Conservation (phyloP, 202 grass and related monocot species). For the Carex arenaria region DNA sequence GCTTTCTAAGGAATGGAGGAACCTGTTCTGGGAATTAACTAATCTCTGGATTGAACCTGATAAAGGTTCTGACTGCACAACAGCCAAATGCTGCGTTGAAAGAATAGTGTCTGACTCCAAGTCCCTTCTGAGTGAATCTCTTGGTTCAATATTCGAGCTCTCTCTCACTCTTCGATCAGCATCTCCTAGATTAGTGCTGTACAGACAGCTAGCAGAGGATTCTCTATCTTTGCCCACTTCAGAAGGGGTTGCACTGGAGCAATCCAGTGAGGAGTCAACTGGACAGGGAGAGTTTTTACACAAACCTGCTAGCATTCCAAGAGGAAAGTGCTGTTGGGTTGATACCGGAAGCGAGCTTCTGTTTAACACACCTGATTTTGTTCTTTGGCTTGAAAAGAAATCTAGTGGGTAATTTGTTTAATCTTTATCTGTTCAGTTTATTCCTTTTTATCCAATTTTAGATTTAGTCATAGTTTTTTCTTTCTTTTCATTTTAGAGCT, state of each 20-base stretch:
- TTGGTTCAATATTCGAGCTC: conserved; percentile 81
- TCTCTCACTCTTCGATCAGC: conserved; percentile 92
- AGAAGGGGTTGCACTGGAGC: conserved; percentile 30
- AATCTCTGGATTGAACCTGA: conserved; percentile 69
- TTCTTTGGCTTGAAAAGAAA: conserved; percentile 58
- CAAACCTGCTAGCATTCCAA: conserved; percentile 28
- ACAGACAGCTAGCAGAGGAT: conserved; percentile 81
- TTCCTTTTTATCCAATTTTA: conserved; percentile 1
- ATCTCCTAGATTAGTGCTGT: conserved; percentile 81
- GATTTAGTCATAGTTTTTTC: not conserved
- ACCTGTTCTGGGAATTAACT: conserved; percentile 78
- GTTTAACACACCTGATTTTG: conserved; percentile 56
- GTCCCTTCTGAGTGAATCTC: conserved; percentile 56
- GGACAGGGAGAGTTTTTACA: conserved; percentile 21
- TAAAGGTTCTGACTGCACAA: conserved; percentile 73
- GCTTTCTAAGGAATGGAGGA: conserved; percentile 75
- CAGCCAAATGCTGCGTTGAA: conserved; percentile 76
- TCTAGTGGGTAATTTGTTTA: conserved; percentile 37
- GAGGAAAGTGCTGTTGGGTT: conserved; percentile 87
- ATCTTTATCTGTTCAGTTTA: conserved; percentile 10
- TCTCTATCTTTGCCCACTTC: conserved; percentile 58
- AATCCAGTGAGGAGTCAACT: conserved; percentile 36
- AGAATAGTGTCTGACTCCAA: conserved; percentile 63
- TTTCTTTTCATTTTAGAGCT: not conserved
- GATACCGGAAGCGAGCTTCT: conserved; percentile 64